phyloP scores from a whole-genome alignment of 1,284 basidiomycete species.

The Cryptococcus wingfieldii region DNA sequence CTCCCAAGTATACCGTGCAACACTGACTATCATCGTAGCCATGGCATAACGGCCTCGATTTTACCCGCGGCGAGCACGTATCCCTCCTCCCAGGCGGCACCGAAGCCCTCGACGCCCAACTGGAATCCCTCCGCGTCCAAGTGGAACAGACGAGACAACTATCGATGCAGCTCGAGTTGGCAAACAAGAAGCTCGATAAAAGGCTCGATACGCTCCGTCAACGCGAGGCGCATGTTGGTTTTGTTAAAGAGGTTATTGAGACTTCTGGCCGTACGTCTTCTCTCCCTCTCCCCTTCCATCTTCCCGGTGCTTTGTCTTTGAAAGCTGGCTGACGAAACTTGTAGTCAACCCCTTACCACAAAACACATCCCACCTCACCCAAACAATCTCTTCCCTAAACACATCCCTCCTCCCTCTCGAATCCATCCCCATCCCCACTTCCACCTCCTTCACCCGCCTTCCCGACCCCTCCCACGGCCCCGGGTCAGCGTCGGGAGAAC shows the following conservation, averaged over 20 bases:
- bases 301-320: not conserved
- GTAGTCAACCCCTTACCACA: constrained; percentile 39
- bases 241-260: constrained; percentile 36
- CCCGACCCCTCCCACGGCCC: not conserved
- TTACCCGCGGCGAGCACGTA: constrained; percentile 42
- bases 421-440: constrained; percentile 4
- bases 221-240: constrained; percentile 44
- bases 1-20: not conserved
- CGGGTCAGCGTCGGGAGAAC: not conserved
- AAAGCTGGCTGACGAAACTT: constrained; percentile 1
- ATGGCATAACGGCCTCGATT: constrained; percentile 47
- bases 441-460: not conserved
- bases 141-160: constrained; percentile 44
- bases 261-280: constrained; percentile 31
- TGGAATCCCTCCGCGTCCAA: constrained; percentile 37
- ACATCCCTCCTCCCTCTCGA: constrained; percentile 29
- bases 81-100: constrained; percentile 33
- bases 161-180: constrained; percentile 31
- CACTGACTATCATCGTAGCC: constrained; percentile 30
- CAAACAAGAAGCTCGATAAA: constrained; percentile 41
- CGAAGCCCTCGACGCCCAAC: constrained; percentile 22
- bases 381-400: constrained; percentile 30
- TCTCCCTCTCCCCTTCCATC: not conserved
- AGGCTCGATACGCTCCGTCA: constrained; percentile 36
- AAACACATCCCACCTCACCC: constrained; percentile 21